Conservation (phyloP, 345 rosid species). For the Aethionema arabicum region DNA sequence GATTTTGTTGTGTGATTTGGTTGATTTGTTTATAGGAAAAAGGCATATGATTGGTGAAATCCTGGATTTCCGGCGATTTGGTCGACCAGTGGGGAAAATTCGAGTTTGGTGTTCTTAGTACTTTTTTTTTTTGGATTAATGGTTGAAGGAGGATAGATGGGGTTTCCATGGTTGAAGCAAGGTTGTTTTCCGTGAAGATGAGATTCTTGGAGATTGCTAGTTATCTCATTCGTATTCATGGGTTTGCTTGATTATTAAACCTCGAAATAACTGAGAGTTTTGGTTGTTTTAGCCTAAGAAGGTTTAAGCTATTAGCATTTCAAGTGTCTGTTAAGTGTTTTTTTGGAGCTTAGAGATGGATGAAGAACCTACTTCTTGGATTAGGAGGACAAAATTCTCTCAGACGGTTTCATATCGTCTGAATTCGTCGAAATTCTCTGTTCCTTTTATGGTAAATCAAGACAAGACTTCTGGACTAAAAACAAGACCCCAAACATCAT, state of each 20-base stretch:
- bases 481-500: constrained; percentile 40
- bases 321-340: constrained; percentile 22
- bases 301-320: constrained; percentile 33
- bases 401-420: constrained; percentile 81
- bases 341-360: constrained; percentile 48
- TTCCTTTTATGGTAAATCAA: constrained; percentile 42
- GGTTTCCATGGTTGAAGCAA: constrained; percentile 25
- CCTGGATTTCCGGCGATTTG: constrained; percentile 56
- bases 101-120: constrained; percentile 29
- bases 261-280: constrained; percentile 24
- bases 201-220: constrained; percentile 37
- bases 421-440: constrained; percentile 57
- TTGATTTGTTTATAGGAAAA: constrained; percentile 34
- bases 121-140: constrained; percentile 21
- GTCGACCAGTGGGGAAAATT: constrained; percentile 25
- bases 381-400: constrained; percentile 86
- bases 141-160: constrained; percentile 14
- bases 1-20: constrained; percentile 12
- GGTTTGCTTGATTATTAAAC: constrained; percentile 41
- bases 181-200: constrained; percentile 30
- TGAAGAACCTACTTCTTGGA: constrained; percentile 78
- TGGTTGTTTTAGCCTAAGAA: constrained; percentile 23
- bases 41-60: constrained; percentile 38
- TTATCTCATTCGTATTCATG: constrained; percentile 35
- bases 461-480: constrained; percentile 44